Base-by-base conservation (phyloP, 768 basidiomycete species). In the Suillus plorans region DNA sequence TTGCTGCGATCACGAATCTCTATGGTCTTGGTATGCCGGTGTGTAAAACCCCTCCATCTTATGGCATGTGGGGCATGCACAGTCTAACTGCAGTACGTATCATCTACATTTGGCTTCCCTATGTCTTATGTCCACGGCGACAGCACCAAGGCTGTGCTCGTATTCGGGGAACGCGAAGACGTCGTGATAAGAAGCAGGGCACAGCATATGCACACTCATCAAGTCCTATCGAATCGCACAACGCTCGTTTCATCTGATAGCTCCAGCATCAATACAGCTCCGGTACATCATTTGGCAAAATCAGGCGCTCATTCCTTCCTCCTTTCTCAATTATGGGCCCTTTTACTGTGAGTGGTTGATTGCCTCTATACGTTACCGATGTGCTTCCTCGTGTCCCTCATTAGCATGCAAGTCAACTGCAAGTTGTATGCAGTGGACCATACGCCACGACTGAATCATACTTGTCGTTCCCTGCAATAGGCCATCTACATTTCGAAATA, bases 41-140 rank as follows among this genome's bases (percentile, higher is more conserved):
- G 18, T 20, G 5, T 10, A 34, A 34, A 55, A 55, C 20, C 18
- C 18, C 31, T 9, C 10, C 53, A 28, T 16, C 6, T 57, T 39
- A 37, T 57, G 37, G 7, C 36, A 39, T 36, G 37, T 58, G 36
- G n/a, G 55, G 34, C 8, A 25, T 58, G 37, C 9, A 28, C 8
- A 18, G 50, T 18, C 6, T 16, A 4, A 28, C 25, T 52, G 18
- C 28, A 53, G 31, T 55, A n/a, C 31, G 53, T 55, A 34, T 34
- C 34, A 34, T 31, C 2, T 34, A 53, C 52, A 10, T 31, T 31
- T 31, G 31, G 31, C 31, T 7, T 31, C 31, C 31, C 6, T 31
- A n/a, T 55, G 53, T 55, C 53, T 34, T 55, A 55, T 36, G 20
- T 55, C 53, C 53, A 55, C 53, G 53, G 53, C 12, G 18, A 55